Percentiles rank a stretch among this genome's conserved stretches.
Evolutionary conservation across 2,329 filamentous ascomycete species (phyloP).

Genomic region (Allantophomopsis lycopodina): DNA sequence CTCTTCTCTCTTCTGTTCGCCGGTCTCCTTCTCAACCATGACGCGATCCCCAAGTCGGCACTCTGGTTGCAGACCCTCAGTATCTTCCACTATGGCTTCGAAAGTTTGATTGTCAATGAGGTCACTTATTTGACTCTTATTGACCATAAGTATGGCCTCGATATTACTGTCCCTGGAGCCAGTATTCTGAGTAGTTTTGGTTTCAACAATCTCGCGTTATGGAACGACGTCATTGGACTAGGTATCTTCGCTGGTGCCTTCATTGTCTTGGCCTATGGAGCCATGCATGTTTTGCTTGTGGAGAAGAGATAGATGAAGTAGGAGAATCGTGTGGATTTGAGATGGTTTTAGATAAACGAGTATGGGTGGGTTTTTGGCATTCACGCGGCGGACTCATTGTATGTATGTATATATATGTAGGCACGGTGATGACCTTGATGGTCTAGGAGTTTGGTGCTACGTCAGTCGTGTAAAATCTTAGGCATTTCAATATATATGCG

Average conservation of each 20-base stretch:
- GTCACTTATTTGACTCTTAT: slow-evolving; percentile 79
- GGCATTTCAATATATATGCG: too few species aligned
- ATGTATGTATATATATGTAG: too few species aligned
- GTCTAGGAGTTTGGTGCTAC: too few species aligned
- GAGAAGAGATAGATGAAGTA: slow-evolving; percentile 54
- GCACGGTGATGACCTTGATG: neutral
- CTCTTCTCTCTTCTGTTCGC: slow-evolving; percentile 92
- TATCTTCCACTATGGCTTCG: slow-evolving; percentile 97
- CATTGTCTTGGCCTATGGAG: slow-evolving; percentile 73
- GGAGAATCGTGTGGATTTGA: too few species aligned
- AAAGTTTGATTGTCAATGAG: slow-evolving; percentile 94
- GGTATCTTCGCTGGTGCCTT: slow-evolving; percentile 73
- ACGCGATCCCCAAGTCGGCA: slow-evolving; percentile 75
- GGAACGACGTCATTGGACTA: slow-evolving; percentile 71
- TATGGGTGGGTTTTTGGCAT: too few species aligned
- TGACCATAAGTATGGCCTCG: slow-evolving; percentile 89
- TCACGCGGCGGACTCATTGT: too few species aligned
- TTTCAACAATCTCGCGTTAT: slow-evolving; percentile 77
- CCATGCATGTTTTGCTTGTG: slow-evolving; percentile 87
- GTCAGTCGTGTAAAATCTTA: too few species aligned
- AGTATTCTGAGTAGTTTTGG: slow-evolving; percentile 92
- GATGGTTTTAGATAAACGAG: too few species aligned
- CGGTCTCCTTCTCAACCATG: slow-evolving; percentile 84
- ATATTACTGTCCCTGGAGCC: slow-evolving; percentile 90
- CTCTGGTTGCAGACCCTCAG: slow-evolving; percentile 87